Evolutionary conservation across 768 basidiomycete species (phyloP).

Genomic region (Kwoniella europaea): DNA sequence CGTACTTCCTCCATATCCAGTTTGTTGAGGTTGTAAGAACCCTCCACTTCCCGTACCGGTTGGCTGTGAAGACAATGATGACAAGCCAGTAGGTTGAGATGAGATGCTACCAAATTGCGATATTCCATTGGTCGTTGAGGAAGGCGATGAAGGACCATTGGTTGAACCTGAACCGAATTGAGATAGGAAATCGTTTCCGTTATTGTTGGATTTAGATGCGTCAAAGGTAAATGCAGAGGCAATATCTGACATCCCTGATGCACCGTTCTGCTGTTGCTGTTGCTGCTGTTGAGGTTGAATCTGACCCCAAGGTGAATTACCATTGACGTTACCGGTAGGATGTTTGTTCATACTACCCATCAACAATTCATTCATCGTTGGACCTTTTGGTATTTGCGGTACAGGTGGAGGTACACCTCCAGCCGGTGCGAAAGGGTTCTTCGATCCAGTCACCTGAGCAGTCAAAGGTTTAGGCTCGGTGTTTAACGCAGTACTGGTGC

Average conservation of each 20-base stretch:
- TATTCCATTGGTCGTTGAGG: conserved; percentile 52
- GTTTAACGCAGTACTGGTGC: neutral
- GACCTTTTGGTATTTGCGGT: conserved; percentile 74
- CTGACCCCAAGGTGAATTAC: conserved; percentile 13
- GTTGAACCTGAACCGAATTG: conserved; percentile 37
- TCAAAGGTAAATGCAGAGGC: conserved; percentile 49
- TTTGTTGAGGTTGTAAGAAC: conserved; percentile 62
- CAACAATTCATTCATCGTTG: conserved; percentile 79
- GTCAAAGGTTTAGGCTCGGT: conserved; percentile 68
- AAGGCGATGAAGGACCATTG: conserved; percentile 15
- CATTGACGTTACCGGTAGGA: neutral
- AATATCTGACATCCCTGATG: conserved; percentile 44
- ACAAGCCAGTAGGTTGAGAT: conserved; percentile 51
- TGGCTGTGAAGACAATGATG: conserved; percentile 25
- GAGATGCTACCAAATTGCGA: conserved; percentile 63
- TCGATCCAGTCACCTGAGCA: conserved; percentile 89
- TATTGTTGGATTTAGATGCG: conserved; percentile 5
- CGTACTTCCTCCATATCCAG: conserved; percentile 63
- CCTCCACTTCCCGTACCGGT: conserved; percentile 14
- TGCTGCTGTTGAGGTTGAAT: conserved; percentile 8
- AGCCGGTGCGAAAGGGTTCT: conserved; percentile 90
- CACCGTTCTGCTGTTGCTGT: conserved; percentile 17
- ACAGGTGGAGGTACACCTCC: conserved; percentile 60
- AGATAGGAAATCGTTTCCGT: conserved; percentile 28
- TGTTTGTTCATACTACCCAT: conserved; percentile 63